These are phyloP conservation scores for Exophiala phaeomuriformis DNA, from an alignment of 2,329 filamentous ascomycete species.

Conservation along the genomic window DNA sequence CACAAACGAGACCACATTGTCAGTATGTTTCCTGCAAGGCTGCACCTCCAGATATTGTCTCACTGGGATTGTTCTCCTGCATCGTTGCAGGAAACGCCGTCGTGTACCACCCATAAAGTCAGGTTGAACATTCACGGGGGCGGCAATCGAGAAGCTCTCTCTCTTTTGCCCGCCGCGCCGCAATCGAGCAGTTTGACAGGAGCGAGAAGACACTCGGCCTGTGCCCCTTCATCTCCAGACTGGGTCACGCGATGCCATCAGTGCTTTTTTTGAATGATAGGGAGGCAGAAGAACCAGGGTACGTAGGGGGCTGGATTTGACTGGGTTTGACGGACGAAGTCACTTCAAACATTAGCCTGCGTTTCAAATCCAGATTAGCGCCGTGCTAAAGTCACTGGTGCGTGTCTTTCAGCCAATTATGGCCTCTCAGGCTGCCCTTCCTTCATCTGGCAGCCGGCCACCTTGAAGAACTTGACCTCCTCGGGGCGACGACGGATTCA, in stretches of 20 bases:
- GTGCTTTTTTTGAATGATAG: background rate
- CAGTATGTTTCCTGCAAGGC: background rate
- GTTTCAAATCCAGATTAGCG: constrained; percentile 23
- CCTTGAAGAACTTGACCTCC: background rate
- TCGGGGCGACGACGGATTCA: background rate
- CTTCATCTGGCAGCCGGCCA: background rate
- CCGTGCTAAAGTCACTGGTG: constrained; percentile 1
- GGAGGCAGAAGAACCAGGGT: background rate
- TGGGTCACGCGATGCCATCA: constrained; percentile 7
- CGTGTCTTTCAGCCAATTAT: constrained; percentile 5
- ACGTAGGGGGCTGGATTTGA: constrained; percentile 1
- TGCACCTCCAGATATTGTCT: background rate
- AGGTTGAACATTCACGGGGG: too few species aligned
- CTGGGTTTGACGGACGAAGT: constrained; percentile 4
- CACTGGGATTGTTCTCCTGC: background rate
- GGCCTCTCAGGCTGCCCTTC: constrained; percentile 1
- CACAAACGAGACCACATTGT: constrained; percentile 1
- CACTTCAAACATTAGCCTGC: constrained; percentile 23
- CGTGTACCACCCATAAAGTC: too few species aligned
- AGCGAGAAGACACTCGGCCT: background rate
- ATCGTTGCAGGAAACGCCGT: too few species aligned
- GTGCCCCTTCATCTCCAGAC: constrained; percentile 5
- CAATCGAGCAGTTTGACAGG: background rate
- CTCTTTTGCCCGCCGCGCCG: too few species aligned
- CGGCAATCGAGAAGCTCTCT: too few species aligned